Percentiles rank a stretch among this genome's conserved stretches.
Conservation (phyloP, 805 yeast genomes). For the Isabelozyma gotoi region DNA sequence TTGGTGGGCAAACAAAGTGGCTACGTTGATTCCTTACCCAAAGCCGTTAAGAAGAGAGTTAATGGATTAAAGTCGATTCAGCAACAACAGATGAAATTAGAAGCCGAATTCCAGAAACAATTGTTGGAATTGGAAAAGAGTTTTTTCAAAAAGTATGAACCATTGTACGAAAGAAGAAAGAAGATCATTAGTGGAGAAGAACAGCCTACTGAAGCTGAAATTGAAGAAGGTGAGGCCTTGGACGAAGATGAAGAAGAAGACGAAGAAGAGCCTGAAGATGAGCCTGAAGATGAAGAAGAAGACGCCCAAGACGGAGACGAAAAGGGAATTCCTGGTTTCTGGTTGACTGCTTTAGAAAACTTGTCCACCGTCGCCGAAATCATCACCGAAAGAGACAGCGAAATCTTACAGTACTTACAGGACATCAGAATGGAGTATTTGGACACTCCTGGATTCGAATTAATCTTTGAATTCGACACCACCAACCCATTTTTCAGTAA, state of each 20-base stretch:
- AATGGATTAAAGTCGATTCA: constrained; percentile 82
- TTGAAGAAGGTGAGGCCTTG: constrained; percentile 73
- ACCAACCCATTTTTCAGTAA: constrained; percentile 78
- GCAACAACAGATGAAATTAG: constrained; percentile 74
- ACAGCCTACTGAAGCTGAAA: constrained; percentile 78
- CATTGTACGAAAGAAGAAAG: constrained; percentile 72
- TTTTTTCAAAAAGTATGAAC: constrained; percentile 69
- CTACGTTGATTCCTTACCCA: constrained; percentile 76
- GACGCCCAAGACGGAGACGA: constrained; percentile 40
- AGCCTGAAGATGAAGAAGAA: constrained; percentile 41
- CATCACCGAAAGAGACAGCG: constrained; percentile 87
- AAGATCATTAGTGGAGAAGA: constrained; percentile 67
- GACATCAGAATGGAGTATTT: constrained; percentile 81
- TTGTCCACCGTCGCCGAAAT: constrained; percentile 77
- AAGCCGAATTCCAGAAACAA: constrained; percentile 89
- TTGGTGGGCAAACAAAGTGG: constrained; percentile 87
- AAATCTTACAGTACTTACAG: constrained; percentile 64
- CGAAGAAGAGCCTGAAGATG: constrained; percentile 38
- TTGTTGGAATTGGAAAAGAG: constrained; percentile 82
- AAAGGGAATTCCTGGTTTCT: constrained; percentile 88
- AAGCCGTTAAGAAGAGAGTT: constrained; percentile 70
- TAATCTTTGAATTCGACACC: constrained; percentile 74
- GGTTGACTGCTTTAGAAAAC: constrained; percentile 95
- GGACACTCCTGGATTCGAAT: constrained; percentile 82
- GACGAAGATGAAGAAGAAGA: constrained; percentile 54